These are phyloP conservation scores for Polytrichum commune DNA, from an alignment of 225 moss, liverwort and hornwort genomes.

Conservation along the genomic window DNA sequence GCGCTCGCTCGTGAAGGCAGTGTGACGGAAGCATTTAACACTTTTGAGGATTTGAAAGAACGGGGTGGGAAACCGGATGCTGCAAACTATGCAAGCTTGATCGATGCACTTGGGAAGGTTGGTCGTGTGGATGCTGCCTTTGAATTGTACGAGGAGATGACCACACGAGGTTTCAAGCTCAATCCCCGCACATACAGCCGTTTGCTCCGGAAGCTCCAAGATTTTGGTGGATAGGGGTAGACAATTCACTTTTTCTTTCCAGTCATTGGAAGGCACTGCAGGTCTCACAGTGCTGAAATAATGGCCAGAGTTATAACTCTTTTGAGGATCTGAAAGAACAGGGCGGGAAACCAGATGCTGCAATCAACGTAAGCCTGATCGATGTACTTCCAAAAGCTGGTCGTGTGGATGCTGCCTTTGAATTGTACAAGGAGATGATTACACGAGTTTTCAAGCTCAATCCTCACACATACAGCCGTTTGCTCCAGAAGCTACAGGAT, in stretches of 20 bases:
- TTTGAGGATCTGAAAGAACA: conserved; percentile 42
- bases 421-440: conserved; percentile 39
- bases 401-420: conserved; percentile 31
- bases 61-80: conserved; percentile 32
- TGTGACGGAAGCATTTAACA: conserved; percentile 35
- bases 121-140: conserved; percentile 38
- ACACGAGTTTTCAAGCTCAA: conserved; percentile 32
- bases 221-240: conserved; percentile 25
- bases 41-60: conserved; percentile 45
- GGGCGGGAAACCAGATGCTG: conserved; percentile 28
- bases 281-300: no score
- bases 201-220: conserved; percentile 34
- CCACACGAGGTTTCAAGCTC: conserved; percentile 30
- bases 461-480: conserved; percentile 23
- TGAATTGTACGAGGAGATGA: conserved; percentile 47
- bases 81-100: conserved; percentile 33
- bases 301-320: conserved; percentile 9
- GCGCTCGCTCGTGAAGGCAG: conserved; percentile 22
- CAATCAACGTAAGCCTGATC: conserved; percentile 32
- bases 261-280: neutral
- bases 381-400: conserved; percentile 30
- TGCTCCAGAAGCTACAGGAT: conserved; percentile 31
- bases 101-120: conserved; percentile 28
- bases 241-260: neutral
- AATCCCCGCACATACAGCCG: conserved; percentile 28